Conservation (phyloP, 2,329 filamentous ascomycete species). For the Sphaerulina populicola region DNA sequence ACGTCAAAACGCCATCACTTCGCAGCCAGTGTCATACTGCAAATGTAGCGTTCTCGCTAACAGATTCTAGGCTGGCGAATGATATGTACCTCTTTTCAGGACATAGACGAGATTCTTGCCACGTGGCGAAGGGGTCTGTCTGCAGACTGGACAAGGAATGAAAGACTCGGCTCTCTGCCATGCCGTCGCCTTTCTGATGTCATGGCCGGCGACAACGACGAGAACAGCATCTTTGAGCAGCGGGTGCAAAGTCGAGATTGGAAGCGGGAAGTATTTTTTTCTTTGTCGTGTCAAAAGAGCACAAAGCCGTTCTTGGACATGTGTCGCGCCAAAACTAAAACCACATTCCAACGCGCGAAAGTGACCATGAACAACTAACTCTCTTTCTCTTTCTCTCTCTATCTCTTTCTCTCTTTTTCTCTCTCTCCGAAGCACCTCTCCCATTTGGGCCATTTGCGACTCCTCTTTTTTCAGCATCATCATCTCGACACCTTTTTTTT, state of each 20-base stretch:
- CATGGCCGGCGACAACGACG: background rate
- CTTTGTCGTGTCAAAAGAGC: slow-evolving; percentile 2
- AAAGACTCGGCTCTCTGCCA: background rate
- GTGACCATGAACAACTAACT: background rate
- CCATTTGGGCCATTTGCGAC: slow-evolving; percentile 28
- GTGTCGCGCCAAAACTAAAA: background rate
- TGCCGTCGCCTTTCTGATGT: background rate
- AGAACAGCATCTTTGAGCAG: background rate
- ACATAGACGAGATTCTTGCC: background rate
- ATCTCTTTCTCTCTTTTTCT: too few relatives aligned
- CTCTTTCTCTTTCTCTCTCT: background rate
- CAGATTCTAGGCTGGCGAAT: background rate
- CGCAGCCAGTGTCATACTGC: background rate
- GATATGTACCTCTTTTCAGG: background rate
- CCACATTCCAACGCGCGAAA: slow-evolving; percentile 12
- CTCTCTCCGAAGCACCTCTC: background rate
- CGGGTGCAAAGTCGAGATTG: background rate
- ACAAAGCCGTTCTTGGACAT: slow-evolving; percentile 5
- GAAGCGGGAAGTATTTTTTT: background rate
- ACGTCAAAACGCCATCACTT: slow-evolving; percentile 4
- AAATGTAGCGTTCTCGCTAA: background rate
- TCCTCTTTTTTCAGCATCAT: too few relatives aligned
- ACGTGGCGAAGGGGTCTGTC: background rate
- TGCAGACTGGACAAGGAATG: background rate
- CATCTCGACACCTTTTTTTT: background rate